Evolutionary conservation across 352 stramenopile species (phyloP), one percentile per base, ranked within the genome.

Genomic region (Globisporangium alternatum): DNA sequence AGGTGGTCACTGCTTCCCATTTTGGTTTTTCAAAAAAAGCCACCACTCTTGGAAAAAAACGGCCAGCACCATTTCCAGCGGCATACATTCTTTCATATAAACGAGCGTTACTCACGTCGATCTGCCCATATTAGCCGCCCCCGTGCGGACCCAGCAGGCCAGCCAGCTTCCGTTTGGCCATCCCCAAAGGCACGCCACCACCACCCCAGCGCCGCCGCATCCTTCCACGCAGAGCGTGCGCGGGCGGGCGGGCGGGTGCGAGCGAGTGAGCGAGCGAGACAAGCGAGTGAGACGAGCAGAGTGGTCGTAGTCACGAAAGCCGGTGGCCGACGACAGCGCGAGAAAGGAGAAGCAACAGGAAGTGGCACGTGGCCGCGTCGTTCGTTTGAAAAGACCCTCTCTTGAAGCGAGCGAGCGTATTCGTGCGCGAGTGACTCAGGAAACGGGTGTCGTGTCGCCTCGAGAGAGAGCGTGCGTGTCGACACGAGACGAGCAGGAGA

Each of bases 21-120:
- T 60, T 60, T 35, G 55, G 22, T 49, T 60, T 60, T 60, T 60
- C 25, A 37, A 60, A 60, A 33, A 60, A 60, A 39, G 8, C 39
- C 12, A n/a, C 37, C 37, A n/a, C 39, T n/a, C 15, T n/a, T 45
- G 28, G 47, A 47, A 51, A 48, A 49, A 35, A 60, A 48, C 22
- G 55, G 37, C 22, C 37, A 47, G 35, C 22, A 25, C 22, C 54
- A 59, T 31, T 59, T 41, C 53, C 54, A 44, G 35, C 33, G 37
- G 21, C 28, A 60, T 60, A 60, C 55, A 60, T 51, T 51, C 55
- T 60, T 41, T 41, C 55, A 60, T 60, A 60, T 37, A 60, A 60
- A 49, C 55, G 35, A 19, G 37, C 19, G 37, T 51, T 51, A 60
- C 37, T 60, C 51, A 60, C 55, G 37, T 15, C 6, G 37, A 21